Evolutionary conservation across 306 rosid genomes (phyloP).

Genomic region (Corylus heterophylla): DNA sequence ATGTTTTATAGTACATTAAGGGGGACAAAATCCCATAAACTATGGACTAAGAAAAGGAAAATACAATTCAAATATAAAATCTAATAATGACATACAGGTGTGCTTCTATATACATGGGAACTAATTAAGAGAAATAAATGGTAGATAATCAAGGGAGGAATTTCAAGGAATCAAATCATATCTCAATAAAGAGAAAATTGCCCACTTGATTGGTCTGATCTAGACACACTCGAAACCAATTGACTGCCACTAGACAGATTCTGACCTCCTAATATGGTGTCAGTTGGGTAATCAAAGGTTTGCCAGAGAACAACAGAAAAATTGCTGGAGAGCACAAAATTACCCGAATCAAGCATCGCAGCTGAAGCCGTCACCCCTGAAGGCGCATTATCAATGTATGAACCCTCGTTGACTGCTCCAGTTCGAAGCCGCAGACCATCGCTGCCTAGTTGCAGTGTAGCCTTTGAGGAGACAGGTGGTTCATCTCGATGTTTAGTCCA

Average conservation of each 20-base stretch:
- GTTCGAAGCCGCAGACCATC: neutral
- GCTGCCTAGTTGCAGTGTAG: neutral
- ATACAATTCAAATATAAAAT: no score
- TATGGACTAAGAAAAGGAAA: no score
- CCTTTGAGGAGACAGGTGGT: neutral
- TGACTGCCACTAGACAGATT: neutral
- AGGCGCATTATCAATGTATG: no score
- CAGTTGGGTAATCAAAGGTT: conserved; percentile 1
- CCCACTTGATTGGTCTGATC: neutral
- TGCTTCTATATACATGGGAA: no score
- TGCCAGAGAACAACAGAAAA: neutral
- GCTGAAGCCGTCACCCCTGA: neutral
- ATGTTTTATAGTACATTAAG: no score
- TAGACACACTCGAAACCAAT: conserved; percentile 3
- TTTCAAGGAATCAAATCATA: neutral
- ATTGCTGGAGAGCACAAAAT: neutral
- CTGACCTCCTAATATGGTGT: conserved; percentile 11
- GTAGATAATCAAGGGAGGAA: no score
- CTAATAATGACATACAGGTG: no score
- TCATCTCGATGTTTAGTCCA: neutral
- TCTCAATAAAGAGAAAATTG: neutral
- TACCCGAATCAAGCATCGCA: conserved; percentile 6
- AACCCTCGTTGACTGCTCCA: accelerated
- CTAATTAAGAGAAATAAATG: no score
- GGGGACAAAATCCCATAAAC: no score